Evolutionary conservation across 257 asterid genomes (phyloP).

Genomic region (Fraxinus quadrangulata): DNA sequence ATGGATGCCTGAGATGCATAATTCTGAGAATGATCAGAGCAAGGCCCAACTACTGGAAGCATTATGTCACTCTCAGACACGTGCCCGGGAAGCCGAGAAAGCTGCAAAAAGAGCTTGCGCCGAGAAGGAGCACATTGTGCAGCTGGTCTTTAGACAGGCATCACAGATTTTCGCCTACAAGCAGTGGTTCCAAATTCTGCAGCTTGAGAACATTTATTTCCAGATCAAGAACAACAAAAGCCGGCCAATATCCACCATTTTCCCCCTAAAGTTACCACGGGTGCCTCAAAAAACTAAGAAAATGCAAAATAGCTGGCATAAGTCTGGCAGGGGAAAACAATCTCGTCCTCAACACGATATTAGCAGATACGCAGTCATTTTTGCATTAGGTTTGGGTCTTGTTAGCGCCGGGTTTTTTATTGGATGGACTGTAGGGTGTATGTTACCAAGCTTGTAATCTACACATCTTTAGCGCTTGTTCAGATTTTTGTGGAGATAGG

Average conservation of each 20-base stretch:
- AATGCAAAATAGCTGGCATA: constrained; percentile 43
- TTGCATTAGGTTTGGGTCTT: constrained; percentile 79
- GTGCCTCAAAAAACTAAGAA: constrained; percentile 40
- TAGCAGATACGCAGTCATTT: constrained; percentile 54
- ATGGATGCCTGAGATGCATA: constrained; percentile 22
- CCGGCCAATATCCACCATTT: constrained; percentile 39
- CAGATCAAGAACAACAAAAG: constrained; percentile 51
- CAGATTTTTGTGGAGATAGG: constrained; percentile 31
- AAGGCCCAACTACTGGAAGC: constrained; percentile 72
- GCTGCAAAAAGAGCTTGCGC: constrained; percentile 65
- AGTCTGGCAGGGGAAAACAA: constrained; percentile 36
- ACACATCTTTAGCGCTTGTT: constrained; percentile 16
- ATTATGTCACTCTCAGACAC: constrained; percentile 84
- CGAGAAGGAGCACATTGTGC: constrained; percentile 71
- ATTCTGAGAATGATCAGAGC: constrained; percentile 34
- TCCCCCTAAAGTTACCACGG: constrained; percentile 44
- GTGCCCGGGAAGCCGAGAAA: constrained; percentile 92
- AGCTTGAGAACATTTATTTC: constrained; percentile 62
- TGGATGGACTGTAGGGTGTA: constrained; percentile 79
- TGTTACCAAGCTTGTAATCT: constrained; percentile 48
- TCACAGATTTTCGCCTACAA: constrained; percentile 84
- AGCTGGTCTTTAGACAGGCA: constrained; percentile 78
- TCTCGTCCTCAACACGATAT: constrained; percentile 30
- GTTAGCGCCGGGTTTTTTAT: constrained; percentile 85
- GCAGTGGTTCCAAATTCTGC: constrained; percentile 87